Base-by-base conservation (phyloP, 192 early-diverging fungal species). In the Coemansia sp. region DNA sequence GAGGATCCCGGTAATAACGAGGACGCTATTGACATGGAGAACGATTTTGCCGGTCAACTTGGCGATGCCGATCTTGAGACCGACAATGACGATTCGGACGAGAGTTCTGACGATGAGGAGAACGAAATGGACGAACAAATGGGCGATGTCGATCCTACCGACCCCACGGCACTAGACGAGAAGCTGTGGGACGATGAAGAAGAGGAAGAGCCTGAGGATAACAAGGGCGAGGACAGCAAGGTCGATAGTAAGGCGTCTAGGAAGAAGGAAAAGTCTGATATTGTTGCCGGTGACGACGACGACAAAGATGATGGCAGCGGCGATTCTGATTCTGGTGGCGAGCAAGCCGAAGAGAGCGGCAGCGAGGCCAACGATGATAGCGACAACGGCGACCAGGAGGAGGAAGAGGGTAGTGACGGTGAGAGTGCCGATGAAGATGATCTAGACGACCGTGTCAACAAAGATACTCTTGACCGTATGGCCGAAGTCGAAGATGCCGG, bases 11-110 rank as follows among this genome's bases (percentile, higher is more conserved):
- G 87, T 8, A 80, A 90, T 18, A 91, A 97, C 44, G 92, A 95
- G 64, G 92, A 97, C 61, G 97, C 93, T 6, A 88, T 99, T 59
- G 96, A 98, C 51, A 97, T 98, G 95, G 91, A 97, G 66, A 89
- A 93, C 66, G 98, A 99, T 70, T 98, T 99, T 87, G 93, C 95
- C 16, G 98, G 97, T 54, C 80, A 87, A 20, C 63, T 98, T 5
- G 95, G 96, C 76, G 96, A 98, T 67, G 89, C 95, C 20, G 92
- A 97, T 4, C 88, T 92, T 2, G 87, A 91, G 22, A 90, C 92
- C 5, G 89, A 93, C 16, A 86, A 91, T 16, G 89, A 90, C 6
- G 90, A 94, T 70, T 89, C 91, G 5, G 88, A 91, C 9, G 86
- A 89, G 0, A 73, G 64, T 36, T 38, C 24, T 31, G 91, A 93